Percentiles rank a stretch among this genome's conserved stretches.
phyloP scores from a whole-genome alignment of 352 stramenopile genomes.

The Blastocystis sp. region DNA sequence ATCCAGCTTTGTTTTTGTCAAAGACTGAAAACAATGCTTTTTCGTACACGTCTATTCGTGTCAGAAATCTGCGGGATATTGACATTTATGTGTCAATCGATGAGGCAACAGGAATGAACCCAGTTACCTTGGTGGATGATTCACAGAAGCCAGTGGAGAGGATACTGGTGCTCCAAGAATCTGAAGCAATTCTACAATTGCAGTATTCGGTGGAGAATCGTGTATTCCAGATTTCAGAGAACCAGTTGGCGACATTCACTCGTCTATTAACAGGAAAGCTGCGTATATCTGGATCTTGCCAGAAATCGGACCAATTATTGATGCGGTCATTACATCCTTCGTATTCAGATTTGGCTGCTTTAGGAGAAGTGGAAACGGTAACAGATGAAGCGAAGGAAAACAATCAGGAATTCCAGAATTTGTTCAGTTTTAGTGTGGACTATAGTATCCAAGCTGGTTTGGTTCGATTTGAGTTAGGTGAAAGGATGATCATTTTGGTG shows the following conservation, averaged over 20 bases:
- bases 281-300: neutral
- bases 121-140: neutral
- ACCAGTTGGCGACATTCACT: neutral
- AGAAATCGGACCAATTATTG: neutral
- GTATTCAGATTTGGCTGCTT: neutral
- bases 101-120: constrained; percentile 11
- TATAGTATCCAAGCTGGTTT: neutral
- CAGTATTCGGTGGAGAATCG: constrained; percentile 13
- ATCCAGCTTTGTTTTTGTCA: constrained; percentile 4
- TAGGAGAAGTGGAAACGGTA: neutral
- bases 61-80: constrained; percentile 39
- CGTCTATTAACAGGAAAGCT: neutral
- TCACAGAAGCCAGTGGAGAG: neutral
- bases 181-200: neutral
- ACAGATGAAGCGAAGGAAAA: neutral
- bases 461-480: neutral
- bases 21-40: neutral
- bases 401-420: neutral
- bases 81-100: neutral
- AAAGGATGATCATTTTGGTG: neutral
- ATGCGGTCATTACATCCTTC: neutral
- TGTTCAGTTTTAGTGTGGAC: constrained; percentile 41
- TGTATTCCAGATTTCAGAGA: neutral
- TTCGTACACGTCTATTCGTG: constrained; percentile 18
- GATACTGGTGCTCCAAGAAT: neutral